Base-by-base conservation (phyloP, 2,329 filamentous ascomycete genomes). In the Aureobasidium zeae region DNA sequence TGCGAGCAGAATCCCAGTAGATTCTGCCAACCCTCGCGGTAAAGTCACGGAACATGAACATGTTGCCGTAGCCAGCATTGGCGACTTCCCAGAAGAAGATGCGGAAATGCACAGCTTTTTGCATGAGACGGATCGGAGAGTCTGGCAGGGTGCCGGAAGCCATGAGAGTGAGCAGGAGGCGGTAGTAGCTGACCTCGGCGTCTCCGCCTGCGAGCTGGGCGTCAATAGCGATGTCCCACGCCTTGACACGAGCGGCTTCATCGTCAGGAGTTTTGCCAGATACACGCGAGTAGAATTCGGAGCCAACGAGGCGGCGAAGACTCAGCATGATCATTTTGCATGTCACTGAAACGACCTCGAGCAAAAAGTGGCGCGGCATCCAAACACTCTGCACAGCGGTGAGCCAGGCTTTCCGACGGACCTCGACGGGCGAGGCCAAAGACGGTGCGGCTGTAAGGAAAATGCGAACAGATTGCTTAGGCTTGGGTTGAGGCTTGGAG, bases 301-400 rank as follows among this genome's bases (percentile, higher is more conserved):
- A 73, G 28, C 89, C 88, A 49, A 94, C 77, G 0, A 84, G 61
- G 52, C 86, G 87, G 33, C 86, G 78, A 42, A 86, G 61, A 53
- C 84, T 84, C 39, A 94, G 81, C 62, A 94, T 94, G 45, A 83
- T 63, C 44, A 81, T 85, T 68, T 94, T 91, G 30, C 86, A 69
- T 5, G 79, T 71, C 17, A 95, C 72, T 3, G 87, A 88, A 12
- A 84, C 79, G 44, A 85, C 82, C 61, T 94, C 89, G 3, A 93
- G 76, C 52, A 89, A 73, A 60, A 94, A 88, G 61, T 94, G 86
- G 15, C 81, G 77, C 9, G 89, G 89, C 11, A 95, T 84, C 76
- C 87, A 93, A 17, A 94, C 85, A 3, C 83, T 89, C 63, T 94
- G 88, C 47, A 94, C 81, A 6, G 88, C 85, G 3, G 88, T 95